phyloP scores from a whole-genome alignment of 805 yeast genomes.

The Nakazawaea wickerhamii region DNA sequence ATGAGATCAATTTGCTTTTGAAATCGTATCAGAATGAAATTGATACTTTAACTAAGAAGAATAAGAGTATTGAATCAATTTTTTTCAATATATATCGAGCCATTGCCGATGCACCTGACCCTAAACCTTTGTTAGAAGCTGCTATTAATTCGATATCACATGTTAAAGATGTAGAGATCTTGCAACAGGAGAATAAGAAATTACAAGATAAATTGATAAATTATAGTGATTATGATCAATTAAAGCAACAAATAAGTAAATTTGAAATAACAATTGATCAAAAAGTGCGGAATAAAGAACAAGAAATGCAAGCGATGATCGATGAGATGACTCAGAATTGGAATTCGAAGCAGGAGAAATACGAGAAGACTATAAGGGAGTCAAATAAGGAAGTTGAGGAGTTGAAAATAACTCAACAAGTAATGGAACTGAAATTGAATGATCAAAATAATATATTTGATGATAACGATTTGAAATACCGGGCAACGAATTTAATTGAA shows the following conservation, averaged over 20 bases:
- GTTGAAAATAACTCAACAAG: conserved; percentile 57
- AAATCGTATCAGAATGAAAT: conserved; percentile 83
- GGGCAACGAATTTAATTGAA: conserved; percentile 41
- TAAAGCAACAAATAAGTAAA: conserved; percentile 59
- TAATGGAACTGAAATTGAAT: conserved; percentile 52
- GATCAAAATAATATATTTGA: conserved; percentile 39
- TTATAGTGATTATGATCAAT: conserved; percentile 72
- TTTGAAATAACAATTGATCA: conserved; percentile 49
- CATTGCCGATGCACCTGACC: conserved; percentile 90
- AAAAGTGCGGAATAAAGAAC: conserved; percentile 63
- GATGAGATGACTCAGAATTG: conserved; percentile 74
- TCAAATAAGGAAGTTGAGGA: conserved; percentile 57
- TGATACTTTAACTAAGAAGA: conserved; percentile 72
- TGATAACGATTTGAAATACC: conserved; percentile 21
- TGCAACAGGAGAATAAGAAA: conserved; percentile 44
- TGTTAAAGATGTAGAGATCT: conserved; percentile 43
- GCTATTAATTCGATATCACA: conserved; percentile 59
- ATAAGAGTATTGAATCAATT: conserved; percentile 65
- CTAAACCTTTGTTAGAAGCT: conserved; percentile 70
- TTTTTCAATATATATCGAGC: conserved; percentile 72
- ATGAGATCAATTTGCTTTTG: conserved; percentile 59
- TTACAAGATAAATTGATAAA: conserved; percentile 56
- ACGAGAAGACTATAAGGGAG: conserved; percentile 43
- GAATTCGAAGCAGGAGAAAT: conserved; percentile 50
- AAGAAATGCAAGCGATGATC: conserved; percentile 59